Conservation (phyloP, 768 basidiomycete species). For the Suillus lakei region DNA sequence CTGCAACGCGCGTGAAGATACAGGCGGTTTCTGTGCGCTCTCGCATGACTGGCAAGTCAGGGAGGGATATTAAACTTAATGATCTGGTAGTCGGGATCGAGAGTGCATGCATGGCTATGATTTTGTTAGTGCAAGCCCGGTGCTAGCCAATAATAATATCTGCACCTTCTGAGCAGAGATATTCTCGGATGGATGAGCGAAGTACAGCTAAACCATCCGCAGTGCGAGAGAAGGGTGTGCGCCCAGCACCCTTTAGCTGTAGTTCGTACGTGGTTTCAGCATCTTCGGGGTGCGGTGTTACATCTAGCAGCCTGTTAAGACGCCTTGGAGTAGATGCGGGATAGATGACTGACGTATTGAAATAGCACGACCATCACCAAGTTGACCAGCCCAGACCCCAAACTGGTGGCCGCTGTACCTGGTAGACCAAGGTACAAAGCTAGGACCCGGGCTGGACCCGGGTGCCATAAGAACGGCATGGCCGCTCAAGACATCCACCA, state of each 20-base stretch:
- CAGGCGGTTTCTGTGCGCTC: conserved; percentile 77
- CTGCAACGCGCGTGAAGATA: conserved; percentile 80
- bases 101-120: conserved; percentile 77
- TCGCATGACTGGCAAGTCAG: conserved; percentile 72
- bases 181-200: conserved; percentile 95
- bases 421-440: conserved; percentile 74
- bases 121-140: conserved; percentile 36
- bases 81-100: conserved; percentile 89
- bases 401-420: conserved; percentile 94
- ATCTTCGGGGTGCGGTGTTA: conserved; percentile 72
- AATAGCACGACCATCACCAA: conserved; percentile 96
- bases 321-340: conserved; percentile 2
- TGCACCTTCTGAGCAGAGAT: conserved; percentile 84
- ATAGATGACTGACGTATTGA: conserved; percentile 60
- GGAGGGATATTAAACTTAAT: conserved; percentile 77
- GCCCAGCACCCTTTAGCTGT: conserved; percentile 93
- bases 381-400: conserved; percentile 89
- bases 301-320: conserved; percentile 50
- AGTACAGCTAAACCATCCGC: conserved; percentile 96
- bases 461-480: conserved; percentile 67
- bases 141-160: neutral
- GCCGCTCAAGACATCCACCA: conserved; percentile 84
- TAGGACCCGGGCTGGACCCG: conserved; percentile 25
- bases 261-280: conserved; percentile 72
- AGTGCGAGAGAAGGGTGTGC: conserved; percentile 90